Conservation (phyloP, 2,329 filamentous ascomycete genomes). For the Calonectria multiphialidica region DNA sequence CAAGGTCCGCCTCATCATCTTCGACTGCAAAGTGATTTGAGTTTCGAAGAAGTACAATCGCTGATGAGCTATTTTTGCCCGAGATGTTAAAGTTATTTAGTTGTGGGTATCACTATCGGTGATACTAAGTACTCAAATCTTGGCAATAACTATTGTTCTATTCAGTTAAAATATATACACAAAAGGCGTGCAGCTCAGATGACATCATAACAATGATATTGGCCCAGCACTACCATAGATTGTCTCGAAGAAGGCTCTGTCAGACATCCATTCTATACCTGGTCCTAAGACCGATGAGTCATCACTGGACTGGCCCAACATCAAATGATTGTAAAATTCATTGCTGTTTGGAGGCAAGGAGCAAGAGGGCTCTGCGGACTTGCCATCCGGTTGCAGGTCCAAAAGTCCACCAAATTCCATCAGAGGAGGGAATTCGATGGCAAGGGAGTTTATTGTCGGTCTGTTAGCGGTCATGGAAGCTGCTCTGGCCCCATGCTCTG, state of each 20-base stretch:
- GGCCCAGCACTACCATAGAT: background rate
- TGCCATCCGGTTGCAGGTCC: background rate
- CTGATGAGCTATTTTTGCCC: no score
- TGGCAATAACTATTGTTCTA: no score
- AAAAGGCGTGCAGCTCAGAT: no score
- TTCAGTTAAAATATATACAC: no score
- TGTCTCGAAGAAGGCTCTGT: background rate
- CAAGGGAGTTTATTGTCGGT: background rate
- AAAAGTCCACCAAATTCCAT: background rate
- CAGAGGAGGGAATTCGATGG: background rate
- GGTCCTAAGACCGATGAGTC: background rate
- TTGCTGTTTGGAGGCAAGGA: background rate
- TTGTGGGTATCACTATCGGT: no score
- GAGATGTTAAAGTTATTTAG: no score
- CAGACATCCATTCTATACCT: background rate
- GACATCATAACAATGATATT: background rate
- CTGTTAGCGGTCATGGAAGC: background rate
- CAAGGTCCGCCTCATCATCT: no score
- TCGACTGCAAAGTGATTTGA: no score
- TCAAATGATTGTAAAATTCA: background rate
- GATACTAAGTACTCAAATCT: no score
- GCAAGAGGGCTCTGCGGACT: background rate
- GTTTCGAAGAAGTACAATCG: no score
- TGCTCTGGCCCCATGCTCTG: background rate
- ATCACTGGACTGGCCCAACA: background rate